Conservation (phyloP, 352 stramenopile genomes). For the Halophytophthora batemanensis region DNA sequence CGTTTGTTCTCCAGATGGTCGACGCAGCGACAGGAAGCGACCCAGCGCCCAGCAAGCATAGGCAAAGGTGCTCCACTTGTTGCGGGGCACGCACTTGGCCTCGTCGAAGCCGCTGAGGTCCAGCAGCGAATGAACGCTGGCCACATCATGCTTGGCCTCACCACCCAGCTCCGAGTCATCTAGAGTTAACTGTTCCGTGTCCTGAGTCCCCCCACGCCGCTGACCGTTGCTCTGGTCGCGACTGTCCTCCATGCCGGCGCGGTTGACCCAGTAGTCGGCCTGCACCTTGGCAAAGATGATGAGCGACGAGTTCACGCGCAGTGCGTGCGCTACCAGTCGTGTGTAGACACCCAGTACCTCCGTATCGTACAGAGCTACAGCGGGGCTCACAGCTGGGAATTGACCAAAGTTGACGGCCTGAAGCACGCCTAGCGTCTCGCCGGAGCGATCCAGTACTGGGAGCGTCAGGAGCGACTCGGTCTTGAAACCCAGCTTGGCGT, state of each 20-base stretch:
- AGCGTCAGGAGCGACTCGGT: conserved; percentile 76
- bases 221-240: conserved; percentile 6
- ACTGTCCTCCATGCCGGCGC: conserved; percentile 27
- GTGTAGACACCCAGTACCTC: conserved; percentile 64
- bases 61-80: conserved; percentile 78
- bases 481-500: conserved; percentile 82
- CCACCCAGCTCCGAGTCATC: conserved; percentile 24
- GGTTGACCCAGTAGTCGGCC: conserved; percentile 70
- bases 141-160: conserved; percentile 53
- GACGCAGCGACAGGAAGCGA: conserved; percentile 43
- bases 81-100: conserved; percentile 52
- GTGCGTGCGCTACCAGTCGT: conserved; percentile 50
- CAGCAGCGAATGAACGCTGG: conserved; percentile 64
- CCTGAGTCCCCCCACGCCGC: background rate
- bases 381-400: conserved; percentile 44
- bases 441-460: conserved; percentile 62
- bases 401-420: conserved; percentile 58
- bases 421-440: conserved; percentile 64
- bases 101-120: conserved; percentile 69
- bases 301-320: conserved; percentile 70
- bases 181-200: conserved; percentile 3
- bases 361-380: conserved; percentile 58
- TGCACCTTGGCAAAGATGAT: conserved; percentile 84
- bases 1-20: conserved; percentile 10
- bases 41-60: conserved; percentile 62